Base-by-base conservation (phyloP, 2,329 filamentous ascomycete genomes). In the Colletotrichum orchidophilum region DNA sequence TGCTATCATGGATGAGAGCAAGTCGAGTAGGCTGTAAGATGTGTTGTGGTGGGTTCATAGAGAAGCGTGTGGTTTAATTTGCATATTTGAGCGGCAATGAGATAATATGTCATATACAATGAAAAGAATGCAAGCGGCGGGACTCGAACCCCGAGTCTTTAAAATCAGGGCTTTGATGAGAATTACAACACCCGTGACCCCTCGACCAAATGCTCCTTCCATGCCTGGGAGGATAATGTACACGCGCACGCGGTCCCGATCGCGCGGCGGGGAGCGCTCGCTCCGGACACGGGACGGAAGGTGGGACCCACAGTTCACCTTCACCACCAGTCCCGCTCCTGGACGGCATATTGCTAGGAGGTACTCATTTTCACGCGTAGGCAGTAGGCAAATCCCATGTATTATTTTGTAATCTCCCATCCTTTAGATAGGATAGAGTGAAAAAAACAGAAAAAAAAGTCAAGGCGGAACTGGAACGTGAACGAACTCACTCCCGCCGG, bases 1-100 rank as follows among this genome's bases (percentile, higher is more conserved):
- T 58, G 88, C 87, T 6, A 77, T 88, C 39, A 74, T 79, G 61
- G 78, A 78, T 15, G 76, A 77, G 52, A 75, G 78, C 46, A 77
- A 75, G 66, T 67, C 75, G 42, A 83, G 81, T 69, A 81, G 78
- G 74, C 76, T 85, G 52, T 85, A 73, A 81, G 31, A 60, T n/a
- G n/a, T n/a, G n/a, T 12, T 7, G 18, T 9, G 39, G n/a, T 29
- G 18, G 57, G 3, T 2, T 52, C 5, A 7, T 26, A 31, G n/a
- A 15, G 29, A 52, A 27, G 15, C 46, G 15, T 62, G 31, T 62
- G 33, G 6, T 35, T 24, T 52, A 21, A 33, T 26, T 50, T 31
- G 35, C 24, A 31, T 24, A 31, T 60, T 24, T 31, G n/a, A 31
- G 39, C 58, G 58, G 46, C 9, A 15, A 49, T 5, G 3, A 61